A percentile compares a stretch with the other conserved stretches of the same genome.
These are phyloP conservation scores for Sisymbrium irio DNA, from an alignment of 345 rosid genomes.

Conservation along the genomic window DNA sequence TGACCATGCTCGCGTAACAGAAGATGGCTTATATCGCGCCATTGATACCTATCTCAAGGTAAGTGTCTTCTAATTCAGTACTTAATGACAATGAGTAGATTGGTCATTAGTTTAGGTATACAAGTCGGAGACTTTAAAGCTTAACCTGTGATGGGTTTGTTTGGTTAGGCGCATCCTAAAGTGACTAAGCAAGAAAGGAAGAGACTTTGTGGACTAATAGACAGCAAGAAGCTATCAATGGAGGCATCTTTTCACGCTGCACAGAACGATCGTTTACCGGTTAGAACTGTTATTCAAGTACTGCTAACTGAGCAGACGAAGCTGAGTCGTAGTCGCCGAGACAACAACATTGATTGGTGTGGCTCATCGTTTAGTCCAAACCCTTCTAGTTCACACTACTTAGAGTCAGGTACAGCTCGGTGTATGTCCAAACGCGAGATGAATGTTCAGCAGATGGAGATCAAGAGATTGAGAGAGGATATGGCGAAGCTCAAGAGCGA, in stretches of 20 bases:
- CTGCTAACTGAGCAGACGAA: constrained; percentile 72
- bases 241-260: constrained; percentile 87
- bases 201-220: constrained; percentile 61
- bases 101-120: background rate
- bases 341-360: constrained; percentile 56
- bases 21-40: constrained; percentile 83
- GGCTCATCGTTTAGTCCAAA: constrained; percentile 55
- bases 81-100: background rate
- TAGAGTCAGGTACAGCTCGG: constrained; percentile 42
- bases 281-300: constrained; percentile 77
- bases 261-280: constrained; percentile 80
- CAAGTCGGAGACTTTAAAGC: background rate
- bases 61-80: background rate
- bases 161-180: constrained; percentile 63
- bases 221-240: constrained; percentile 60
- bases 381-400: constrained; percentile 23
- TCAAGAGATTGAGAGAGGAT: constrained; percentile 64
- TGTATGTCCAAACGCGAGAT: constrained; percentile 71
- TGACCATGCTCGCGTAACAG: constrained; percentile 57
- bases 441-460: constrained; percentile 56
- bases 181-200: constrained; percentile 75
- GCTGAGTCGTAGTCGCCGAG: constrained; percentile 38
- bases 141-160: background rate
- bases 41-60: constrained; percentile 89
- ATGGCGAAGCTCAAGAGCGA: constrained; percentile 60